These are phyloP conservation scores for Alloascoidea africana DNA, from an alignment of 805 yeast species.

Conservation along the genomic window DNA sequence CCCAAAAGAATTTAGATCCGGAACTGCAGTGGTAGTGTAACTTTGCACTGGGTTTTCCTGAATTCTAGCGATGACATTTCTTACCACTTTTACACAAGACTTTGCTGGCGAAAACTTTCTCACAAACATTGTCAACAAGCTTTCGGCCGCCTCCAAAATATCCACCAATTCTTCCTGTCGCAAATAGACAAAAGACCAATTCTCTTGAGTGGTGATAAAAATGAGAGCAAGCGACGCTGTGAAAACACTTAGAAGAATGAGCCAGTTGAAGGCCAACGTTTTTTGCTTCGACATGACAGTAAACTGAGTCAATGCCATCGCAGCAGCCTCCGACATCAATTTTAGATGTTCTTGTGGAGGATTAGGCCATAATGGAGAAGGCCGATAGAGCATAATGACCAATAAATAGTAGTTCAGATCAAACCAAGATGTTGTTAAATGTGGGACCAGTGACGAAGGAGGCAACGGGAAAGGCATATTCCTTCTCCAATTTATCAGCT, in stretches of 20 bases:
- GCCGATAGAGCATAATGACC: constrained; percentile 9
- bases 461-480: constrained; percentile 9
- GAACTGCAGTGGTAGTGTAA: too few species aligned
- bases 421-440: constrained; percentile 10
- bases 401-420: constrained; percentile 10
- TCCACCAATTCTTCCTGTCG: background rate
- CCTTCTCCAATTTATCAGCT: constrained; percentile 11
- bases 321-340: constrained; percentile 8
- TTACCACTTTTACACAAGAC: background rate
- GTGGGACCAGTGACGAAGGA: constrained; percentile 9
- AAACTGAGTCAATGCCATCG: constrained; percentile 9
- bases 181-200: background rate
- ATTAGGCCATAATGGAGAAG: constrained; percentile 9
- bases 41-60: too few species aligned
- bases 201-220: constrained; percentile 7
- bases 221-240: constrained; percentile 8
- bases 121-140: background rate
- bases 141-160: background rate
- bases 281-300: constrained; percentile 7
- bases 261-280: constrained; percentile 10
- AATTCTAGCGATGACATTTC: background rate
- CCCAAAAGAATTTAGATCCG: background rate
- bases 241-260: constrained; percentile 8
- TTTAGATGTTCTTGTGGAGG: constrained; percentile 7
- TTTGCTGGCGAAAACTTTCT: background rate